Evolutionary conservation across 306 rosid genomes (phyloP).

Genomic region (Prunus padus): DNA sequence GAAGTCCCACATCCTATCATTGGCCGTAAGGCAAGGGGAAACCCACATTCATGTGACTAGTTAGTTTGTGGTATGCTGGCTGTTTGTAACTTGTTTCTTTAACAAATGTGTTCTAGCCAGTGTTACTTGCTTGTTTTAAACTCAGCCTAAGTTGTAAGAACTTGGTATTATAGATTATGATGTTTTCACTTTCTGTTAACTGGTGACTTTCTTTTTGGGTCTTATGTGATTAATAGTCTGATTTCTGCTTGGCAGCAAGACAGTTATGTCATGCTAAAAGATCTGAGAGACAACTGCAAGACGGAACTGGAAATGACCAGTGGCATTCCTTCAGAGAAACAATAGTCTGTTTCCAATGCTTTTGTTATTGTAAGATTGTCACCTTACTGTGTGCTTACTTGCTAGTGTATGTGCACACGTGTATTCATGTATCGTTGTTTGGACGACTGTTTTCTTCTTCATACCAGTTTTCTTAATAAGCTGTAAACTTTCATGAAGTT

Average conservation of each 20-base stretch:
- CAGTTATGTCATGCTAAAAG: conserved; percentile 49
- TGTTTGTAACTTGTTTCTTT: not conserved
- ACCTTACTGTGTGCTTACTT: conserved; percentile 13
- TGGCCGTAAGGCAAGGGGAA: not conserved
- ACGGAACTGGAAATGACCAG: conserved; percentile 53
- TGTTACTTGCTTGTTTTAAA: not conserved
- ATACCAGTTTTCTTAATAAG: conserved; percentile 7
- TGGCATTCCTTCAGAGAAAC: conserved; percentile 42
- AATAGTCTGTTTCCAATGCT: conserved; percentile 28
- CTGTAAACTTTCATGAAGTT: not conserved
- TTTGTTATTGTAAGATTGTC: conserved; percentile 38
- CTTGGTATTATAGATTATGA: not conserved
- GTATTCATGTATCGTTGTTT: conserved; percentile 14
- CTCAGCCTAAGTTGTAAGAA: not conserved
- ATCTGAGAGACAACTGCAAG: conserved; percentile 83
- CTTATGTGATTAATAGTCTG: conserved; percentile 12
- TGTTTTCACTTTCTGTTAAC: not conserved
- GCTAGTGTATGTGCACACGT: conserved; percentile 6
- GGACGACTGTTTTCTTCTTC: not conserved
- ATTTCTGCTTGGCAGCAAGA: conserved; percentile 55
- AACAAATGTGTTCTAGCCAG: not conserved
- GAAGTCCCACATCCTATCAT: conserved; percentile 6
- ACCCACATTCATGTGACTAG: not conserved
- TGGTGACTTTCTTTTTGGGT: not conserved
- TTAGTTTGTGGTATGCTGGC: not conserved